A percentile compares a stretch with the other conserved stretches of the same genome.
Evolutionary conservation across 2,329 filamentous ascomycete species (phyloP).

Genomic region (Reticulascus tulasneorum): DNA sequence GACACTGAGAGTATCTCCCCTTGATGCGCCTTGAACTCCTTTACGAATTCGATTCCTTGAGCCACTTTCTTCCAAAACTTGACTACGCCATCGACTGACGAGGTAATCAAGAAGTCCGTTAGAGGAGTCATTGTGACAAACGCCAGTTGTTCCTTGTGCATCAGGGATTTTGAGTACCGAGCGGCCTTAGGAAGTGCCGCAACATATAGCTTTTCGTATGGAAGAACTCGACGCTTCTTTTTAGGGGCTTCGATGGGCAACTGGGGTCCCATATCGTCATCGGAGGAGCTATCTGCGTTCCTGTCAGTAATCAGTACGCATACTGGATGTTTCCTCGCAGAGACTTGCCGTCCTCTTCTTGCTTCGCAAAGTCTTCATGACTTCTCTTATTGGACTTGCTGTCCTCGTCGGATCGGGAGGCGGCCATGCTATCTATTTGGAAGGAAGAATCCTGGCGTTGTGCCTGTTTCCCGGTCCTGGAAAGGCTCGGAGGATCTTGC

Average conservation of each 20-base stretch:
- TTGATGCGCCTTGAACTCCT: constrained; percentile 89
- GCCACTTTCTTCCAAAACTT: constrained; percentile 99
- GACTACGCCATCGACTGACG: constrained; percentile 89
- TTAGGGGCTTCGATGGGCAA: constrained; percentile 74
- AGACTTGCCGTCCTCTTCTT: too few relatives aligned
- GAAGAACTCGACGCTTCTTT: constrained; percentile 84
- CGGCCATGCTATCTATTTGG: too few relatives aligned
- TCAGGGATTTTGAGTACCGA: constrained; percentile 91
- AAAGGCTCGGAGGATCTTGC: too few relatives aligned
- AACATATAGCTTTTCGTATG: constrained; percentile 92
- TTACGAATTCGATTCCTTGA: constrained; percentile 92
- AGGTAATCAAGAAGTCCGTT: constrained; percentile 94
- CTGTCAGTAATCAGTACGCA: constrained; percentile 5
- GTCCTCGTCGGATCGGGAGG: constrained; percentile 27
- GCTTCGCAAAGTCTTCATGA: constrained; percentile 50
- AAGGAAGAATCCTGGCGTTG: too few relatives aligned
- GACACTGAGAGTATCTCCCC: constrained; percentile 81
- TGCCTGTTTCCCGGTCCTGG: too few relatives aligned
- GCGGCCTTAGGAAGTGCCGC: constrained; percentile 77
- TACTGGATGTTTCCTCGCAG: too few relatives aligned
- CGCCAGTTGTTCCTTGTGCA: constrained; percentile 94
- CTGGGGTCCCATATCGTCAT: constrained; percentile 91
- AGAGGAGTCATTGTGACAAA: constrained; percentile 85
- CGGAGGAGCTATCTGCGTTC: constrained; percentile 63
- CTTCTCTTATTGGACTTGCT: constrained; percentile 47